Percentiles rank a stretch among this genome's conserved stretches.
phyloP scores from a whole-genome alignment of 306 rosid genomes.

The Vigna nakashimae region DNA sequence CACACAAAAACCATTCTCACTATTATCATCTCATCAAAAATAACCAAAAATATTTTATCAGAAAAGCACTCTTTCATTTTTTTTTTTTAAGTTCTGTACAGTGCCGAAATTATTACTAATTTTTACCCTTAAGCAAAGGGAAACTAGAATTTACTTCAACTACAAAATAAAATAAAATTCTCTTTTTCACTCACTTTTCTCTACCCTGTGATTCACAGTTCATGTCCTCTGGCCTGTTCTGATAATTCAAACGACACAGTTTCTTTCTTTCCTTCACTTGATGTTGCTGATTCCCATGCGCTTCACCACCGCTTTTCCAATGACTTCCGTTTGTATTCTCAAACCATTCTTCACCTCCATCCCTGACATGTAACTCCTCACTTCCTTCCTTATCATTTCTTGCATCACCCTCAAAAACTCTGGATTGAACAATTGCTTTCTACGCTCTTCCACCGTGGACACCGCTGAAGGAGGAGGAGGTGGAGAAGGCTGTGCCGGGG shows the following conservation, averaged over 20 bases:
- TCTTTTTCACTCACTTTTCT: neutral
- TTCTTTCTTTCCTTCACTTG: conserved; percentile 44
- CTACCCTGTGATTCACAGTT: neutral
- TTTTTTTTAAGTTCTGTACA: conserved; percentile 52
- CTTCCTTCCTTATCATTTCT: conserved; percentile 84
- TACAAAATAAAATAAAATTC: neutral
- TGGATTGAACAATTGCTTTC: conserved; percentile 57
- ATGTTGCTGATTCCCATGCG: conserved; percentile 73
- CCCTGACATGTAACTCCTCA: conserved; percentile 81
- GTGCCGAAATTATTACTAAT: conserved; percentile 55
- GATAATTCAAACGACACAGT: neutral
- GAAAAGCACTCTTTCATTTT: neutral
- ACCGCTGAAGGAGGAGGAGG: neutral
- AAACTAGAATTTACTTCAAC: conserved; percentile 7
- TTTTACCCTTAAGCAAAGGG: conserved; percentile 34
- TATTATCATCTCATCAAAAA: neutral
- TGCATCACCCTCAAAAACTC: conserved; percentile 82
- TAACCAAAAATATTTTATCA: neutral
- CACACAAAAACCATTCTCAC: too few species aligned
- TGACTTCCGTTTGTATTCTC: conserved; percentile 64
- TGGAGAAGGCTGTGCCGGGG: neutral
- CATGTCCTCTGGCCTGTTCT: conserved; percentile 20
- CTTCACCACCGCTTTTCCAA: conserved; percentile 73
- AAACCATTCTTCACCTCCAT: conserved; percentile 62
- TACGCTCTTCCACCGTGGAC: neutral